Percentiles rank a stretch among this genome's conserved stretches.
Evolutionary conservation across 2,329 filamentous ascomycete species (phyloP).

Genomic region (Fusarium hainanense): DNA sequence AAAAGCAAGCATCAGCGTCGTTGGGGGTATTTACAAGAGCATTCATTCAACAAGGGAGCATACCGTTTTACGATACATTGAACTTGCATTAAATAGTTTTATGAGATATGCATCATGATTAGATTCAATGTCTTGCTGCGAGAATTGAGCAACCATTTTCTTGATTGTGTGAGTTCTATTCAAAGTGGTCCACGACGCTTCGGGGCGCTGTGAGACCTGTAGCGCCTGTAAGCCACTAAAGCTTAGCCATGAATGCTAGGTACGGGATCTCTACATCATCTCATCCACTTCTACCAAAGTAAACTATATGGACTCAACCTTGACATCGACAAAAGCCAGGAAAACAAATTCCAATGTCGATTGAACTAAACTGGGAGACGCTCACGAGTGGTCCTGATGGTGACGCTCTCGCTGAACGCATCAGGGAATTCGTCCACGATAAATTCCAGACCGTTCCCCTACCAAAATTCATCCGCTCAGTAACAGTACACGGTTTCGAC

Average conservation of each 20-base stretch:
- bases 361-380: slow-evolving; percentile 96
- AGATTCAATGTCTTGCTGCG: slow-evolving; percentile 1
- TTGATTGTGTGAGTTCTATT: neutral
- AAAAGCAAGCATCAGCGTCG: slow-evolving; percentile 28
- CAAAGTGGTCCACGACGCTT: neutral
- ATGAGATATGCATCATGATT: slow-evolving; percentile 14
- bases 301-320: neutral
- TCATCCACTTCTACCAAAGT: slow-evolving; percentile 20
- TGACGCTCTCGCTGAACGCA: slow-evolving; percentile 81
- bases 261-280: slow-evolving; percentile 2
- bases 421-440: slow-evolving; percentile 93
- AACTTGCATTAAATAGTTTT: neutral
- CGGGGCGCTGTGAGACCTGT: neutral
- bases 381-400: slow-evolving; percentile 92
- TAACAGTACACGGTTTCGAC: slow-evolving; percentile 92
- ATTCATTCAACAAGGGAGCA: slow-evolving; percentile 17
- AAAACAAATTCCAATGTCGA: slow-evolving; percentile 75
- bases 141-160: neutral
- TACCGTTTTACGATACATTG: slow-evolving; percentile 1
- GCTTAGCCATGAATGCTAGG: slow-evolving; percentile 4
- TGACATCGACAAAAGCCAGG: neutral
- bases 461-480: slow-evolving; percentile 95
- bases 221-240: slow-evolving; percentile 18
- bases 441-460: slow-evolving; percentile 93
- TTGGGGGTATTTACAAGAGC: slow-evolving; percentile 12